These are phyloP conservation scores for Cordyceps tenuipes DNA, from an alignment of 2,329 filamentous ascomycete genomes.

Conservation along the genomic window DNA sequence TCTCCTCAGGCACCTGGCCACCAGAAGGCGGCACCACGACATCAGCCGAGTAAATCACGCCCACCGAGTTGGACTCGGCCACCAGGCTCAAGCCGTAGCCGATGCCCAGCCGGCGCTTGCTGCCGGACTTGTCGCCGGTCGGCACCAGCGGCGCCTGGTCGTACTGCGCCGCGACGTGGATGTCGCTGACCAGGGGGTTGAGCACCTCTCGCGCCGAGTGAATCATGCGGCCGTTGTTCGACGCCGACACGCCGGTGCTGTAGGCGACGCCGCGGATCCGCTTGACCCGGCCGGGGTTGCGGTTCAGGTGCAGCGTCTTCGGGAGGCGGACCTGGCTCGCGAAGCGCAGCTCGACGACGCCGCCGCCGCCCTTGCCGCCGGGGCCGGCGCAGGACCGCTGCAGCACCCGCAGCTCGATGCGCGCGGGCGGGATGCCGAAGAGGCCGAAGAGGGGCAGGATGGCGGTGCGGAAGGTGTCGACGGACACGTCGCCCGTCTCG, in stretches of 20 bases:
- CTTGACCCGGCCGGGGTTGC: conserved; percentile 78
- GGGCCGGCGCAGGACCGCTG: conserved; percentile 69
- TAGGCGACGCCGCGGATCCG: conserved; percentile 89
- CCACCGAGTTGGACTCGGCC: conserved; percentile 76
- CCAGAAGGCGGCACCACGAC: conserved; percentile 66
- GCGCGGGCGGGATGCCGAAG: conserved; percentile 72
- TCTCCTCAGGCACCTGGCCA: conserved; percentile 79
- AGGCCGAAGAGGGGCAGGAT: conserved; percentile 82
- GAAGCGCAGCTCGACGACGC: conserved; percentile 88
- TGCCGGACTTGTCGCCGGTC: conserved; percentile 44
- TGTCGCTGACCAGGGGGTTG: conserved; percentile 78
- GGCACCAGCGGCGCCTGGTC: conserved; percentile 54
- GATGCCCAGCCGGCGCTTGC: conserved; percentile 64
- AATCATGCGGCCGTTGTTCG: conserved; percentile 93
- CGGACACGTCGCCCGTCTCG: conserved; percentile 74
- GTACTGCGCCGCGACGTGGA: conserved; percentile 79
- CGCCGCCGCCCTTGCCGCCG: conserved; percentile 71
- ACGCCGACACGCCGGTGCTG: conserved; percentile 80
- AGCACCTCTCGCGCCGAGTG: conserved; percentile 79
- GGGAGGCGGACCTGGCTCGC: conserved; percentile 88
- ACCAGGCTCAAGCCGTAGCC: conserved; percentile 89
- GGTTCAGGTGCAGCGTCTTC: conserved; percentile 81
- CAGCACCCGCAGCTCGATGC: conserved; percentile 79
- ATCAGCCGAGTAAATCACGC: conserved; percentile 83
- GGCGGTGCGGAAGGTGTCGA: conserved; percentile 88